A percentile compares a stretch with the other conserved stretches of the same genome.
These are phyloP conservation scores for Mycena indigotica DNA, from an alignment of 768 basidiomycete genomes.

Conservation along the genomic window DNA sequence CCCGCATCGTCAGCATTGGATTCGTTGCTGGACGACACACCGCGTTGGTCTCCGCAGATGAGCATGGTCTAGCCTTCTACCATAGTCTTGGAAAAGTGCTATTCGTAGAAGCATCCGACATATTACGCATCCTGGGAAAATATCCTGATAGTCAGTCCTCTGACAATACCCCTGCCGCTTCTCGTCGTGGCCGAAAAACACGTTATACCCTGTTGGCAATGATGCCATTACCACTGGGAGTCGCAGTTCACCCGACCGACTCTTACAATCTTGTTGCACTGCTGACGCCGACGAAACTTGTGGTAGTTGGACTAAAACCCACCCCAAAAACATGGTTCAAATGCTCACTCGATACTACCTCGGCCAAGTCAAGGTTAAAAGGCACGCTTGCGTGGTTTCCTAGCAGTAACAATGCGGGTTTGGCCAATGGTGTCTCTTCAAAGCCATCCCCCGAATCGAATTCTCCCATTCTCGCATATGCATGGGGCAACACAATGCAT, in stretches of 20 bases:
- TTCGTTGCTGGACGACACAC: constrained; percentile 94
- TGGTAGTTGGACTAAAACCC: constrained; percentile 92
- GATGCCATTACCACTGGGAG: constrained; percentile 80
- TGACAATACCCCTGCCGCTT: constrained; percentile 9
- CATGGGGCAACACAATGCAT: constrained; percentile 75
- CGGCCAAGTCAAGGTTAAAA: constrained; percentile 50
- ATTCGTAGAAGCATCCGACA: constrained; percentile 93
- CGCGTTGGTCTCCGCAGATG: constrained; percentile 88
- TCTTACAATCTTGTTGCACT: constrained; percentile 79
- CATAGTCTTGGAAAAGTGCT: constrained; percentile 93
- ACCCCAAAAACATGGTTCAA: constrained; percentile 92
- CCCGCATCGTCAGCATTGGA: constrained; percentile 76
- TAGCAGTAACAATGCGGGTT: constrained; percentile 41
- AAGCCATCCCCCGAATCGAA: constrained; percentile 28
- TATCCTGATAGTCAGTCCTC: constrained; percentile 62
- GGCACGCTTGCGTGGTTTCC: constrained; percentile 86
- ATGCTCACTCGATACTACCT: constrained; percentile 48
- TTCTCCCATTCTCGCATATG: constrained; percentile 75
- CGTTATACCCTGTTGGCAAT: constrained; percentile 77
- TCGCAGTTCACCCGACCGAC: constrained; percentile 74
- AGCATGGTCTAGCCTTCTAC: constrained; percentile 90
- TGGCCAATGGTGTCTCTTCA: constrained; percentile 28
- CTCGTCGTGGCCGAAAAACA: constrained; percentile 32
- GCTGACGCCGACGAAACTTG: constrained; percentile 86
- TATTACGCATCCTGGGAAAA: constrained; percentile 88